A percentile compares a stretch with the other conserved stretches of the same genome.
phyloP scores from a whole-genome alignment of 169 alveolate genomes.

The Cryptosporidium bovis region DNA sequence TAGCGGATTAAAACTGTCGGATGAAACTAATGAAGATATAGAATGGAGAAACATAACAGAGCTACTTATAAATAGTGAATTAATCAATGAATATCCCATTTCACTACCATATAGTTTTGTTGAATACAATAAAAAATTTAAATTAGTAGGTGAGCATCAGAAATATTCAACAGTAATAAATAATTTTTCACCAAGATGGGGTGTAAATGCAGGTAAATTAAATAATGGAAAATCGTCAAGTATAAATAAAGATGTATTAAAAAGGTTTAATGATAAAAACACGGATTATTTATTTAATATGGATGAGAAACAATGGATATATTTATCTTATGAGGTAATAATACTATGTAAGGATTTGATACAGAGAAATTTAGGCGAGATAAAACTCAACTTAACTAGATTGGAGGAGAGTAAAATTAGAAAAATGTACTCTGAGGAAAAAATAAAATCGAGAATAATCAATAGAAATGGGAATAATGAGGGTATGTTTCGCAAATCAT shows the following conservation, averaged over 20 bases:
- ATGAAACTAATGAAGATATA: slow-evolving; percentile 25
- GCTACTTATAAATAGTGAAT: slow-evolving; percentile 14
- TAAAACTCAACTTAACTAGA: slow-evolving; percentile 9
- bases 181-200: slow-evolving; percentile 72
- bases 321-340: slow-evolving; percentile 27
- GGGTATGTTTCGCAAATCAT: neutral
- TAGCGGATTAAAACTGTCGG: slow-evolving; percentile 37
- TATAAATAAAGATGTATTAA: neutral
- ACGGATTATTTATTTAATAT: slow-evolving; percentile 19
- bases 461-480: neutral
- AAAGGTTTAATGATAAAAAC: slow-evolving; percentile 12
- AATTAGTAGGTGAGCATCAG: neutral
- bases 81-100: slow-evolving; percentile 34
- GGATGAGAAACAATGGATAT: slow-evolving; percentile 60
- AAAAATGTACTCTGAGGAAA: slow-evolving; percentile 9
- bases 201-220: slow-evolving; percentile 23
- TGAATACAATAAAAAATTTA: neutral
- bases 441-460: neutral
- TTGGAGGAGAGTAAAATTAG: slow-evolving; percentile 36
- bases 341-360: slow-evolving; percentile 19
- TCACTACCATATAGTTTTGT: slow-evolving; percentile 6
- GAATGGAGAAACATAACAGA: slow-evolving; percentile 53
- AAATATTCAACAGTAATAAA: neutral
- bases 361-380: slow-evolving; percentile 32
- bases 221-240: neutral